Evolutionary conservation across 176 grass and related monocot species (phyloP), one percentile per base, ranked within the genome.

Genomic region (Paspalum vaginatum): DNA sequence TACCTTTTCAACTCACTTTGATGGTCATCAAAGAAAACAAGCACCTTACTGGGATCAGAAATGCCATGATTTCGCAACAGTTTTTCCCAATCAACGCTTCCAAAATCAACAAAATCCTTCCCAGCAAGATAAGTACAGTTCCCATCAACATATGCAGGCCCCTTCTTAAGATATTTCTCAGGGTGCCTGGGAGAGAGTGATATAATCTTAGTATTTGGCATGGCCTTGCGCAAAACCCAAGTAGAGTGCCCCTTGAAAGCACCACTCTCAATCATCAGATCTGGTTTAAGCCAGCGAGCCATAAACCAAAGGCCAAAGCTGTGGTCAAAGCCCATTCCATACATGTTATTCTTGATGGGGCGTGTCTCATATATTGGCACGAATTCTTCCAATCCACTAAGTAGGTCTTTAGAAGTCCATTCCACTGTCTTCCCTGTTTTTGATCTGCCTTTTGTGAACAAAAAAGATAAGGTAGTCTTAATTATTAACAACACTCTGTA

Each of bases 301-400:
- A 98, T 95, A 74, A 98, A 98, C 92, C 95, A 98, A 65, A 98
- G 88, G 20, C 92, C 95, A 70, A 98, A 98, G 60, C 92, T 98
- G 75, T 98, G 95, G 55, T 98, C 92, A 48, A 98, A 95, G 4
- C 92, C 88, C 92, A 95, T 98, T 5, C 95, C 95, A 61, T 91
- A 88, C 88, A 87, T 88, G 72, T 98, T 98, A 53, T 98, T 95
- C 84, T 91, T 93, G 65, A 98, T 95, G 16, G 92, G 95, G 2
- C 88, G 95, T 13, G 88, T 86, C 83, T 93, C 88, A 9, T 98
- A 98, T 44, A 98, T 88, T 17, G 88, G 92, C 59, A 91, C 88
- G 74, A 98, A 98, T 75, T 95, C 92, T 76, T 98, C 92, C 81
- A 98, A 70, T 16, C 84, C 90, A 46, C 79, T 87, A 54, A 98